Evolutionary conservation across 352 stramenopile genomes (phyloP).

Genomic region (Pythium scleroteichum): DNA sequence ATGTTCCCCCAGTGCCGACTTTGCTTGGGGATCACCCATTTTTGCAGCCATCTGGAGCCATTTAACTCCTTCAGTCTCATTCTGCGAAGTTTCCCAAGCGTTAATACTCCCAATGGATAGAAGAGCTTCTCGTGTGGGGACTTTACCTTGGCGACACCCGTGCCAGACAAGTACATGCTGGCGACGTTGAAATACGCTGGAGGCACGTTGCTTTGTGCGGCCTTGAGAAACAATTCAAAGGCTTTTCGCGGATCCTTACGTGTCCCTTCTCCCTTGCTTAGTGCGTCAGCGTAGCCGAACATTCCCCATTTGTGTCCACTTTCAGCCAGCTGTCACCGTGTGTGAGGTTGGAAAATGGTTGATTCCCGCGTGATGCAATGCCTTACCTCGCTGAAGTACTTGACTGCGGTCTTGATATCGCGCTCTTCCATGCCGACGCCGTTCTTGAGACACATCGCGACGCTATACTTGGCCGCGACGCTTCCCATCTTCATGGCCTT

Average conservation of each 20-base stretch:
- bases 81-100: no score
- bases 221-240: conserved; percentile 77
- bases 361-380: neutral
- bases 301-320: conserved; percentile 71
- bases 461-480: conserved; percentile 84
- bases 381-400: conserved; percentile 74
- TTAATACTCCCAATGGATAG: no score
- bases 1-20: conserved; percentile 69
- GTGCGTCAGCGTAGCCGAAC: conserved; percentile 79
- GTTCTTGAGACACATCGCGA: conserved; percentile 81
- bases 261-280: conserved; percentile 74
- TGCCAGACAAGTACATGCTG: conserved; percentile 80
- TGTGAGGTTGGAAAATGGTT: neutral
- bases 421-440: conserved; percentile 68
- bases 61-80: conserved; percentile 61
- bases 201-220: conserved; percentile 59
- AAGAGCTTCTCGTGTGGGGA: no score
- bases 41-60: conserved; percentile 80
- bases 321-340: conserved; percentile 42
- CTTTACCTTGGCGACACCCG: conserved; percentile 65
- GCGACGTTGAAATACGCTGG: conserved; percentile 81
- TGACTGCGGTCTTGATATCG: conserved; percentile 50
- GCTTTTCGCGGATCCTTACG: conserved; percentile 75
- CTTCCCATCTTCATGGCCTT: conserved; percentile 86
- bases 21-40: conserved; percentile 70